Evolutionary conservation across 495 filamentous ascomycete genomes (phyloP), one percentile per base, ranked within the genome.

Genomic region (Monascus purpureus): DNA sequence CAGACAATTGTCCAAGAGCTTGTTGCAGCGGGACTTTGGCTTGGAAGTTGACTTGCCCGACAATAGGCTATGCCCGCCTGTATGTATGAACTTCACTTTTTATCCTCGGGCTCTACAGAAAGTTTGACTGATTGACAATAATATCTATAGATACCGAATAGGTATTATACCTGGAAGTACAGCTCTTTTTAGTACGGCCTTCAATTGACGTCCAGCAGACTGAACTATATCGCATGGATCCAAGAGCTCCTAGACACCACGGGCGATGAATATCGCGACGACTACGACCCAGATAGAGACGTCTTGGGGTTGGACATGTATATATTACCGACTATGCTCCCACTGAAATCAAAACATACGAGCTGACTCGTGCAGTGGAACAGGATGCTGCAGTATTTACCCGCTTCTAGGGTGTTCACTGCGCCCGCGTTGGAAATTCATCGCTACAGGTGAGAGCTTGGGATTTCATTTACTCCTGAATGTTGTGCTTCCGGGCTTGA

Each of bases 181-280:
- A 2, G 12, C 16, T 16, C n/a, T 7, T 12, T 17, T 17, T 4
- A 12, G 14, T 32, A 14, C n/a, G 15, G 18, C 27, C 16, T 22
- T n/a, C n/a, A n/a, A 15, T 25, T 32, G 13, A 29, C 25, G 8
- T 33, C 41, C 46, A 12, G 40, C 28, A 75, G 70, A 40, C 70
- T 88, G 36, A 92, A 92, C 43, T 97, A 97, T 47, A 74, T 96
- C 31, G 58, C 85, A 4, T 96, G 86, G 86, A 61, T 96, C 3
- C 82, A 94, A 48, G 73, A 73, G 14, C 65, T 97, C 0, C 57
- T 97, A 18, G 86, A 94, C 41, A 79, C 77, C 0, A 83, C 80
- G 0, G 59, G 61, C 25, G 53, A 65, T 5, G 48, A 52, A 11
- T 68, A 67, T 33, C 46, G 38, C 8, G 70, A 75, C 35, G 52